A percentile compares a stretch with the other conserved stretches of the same genome.
Conservation (phyloP, 31 red algal genomes). For the Endocladia muricata region DNA sequence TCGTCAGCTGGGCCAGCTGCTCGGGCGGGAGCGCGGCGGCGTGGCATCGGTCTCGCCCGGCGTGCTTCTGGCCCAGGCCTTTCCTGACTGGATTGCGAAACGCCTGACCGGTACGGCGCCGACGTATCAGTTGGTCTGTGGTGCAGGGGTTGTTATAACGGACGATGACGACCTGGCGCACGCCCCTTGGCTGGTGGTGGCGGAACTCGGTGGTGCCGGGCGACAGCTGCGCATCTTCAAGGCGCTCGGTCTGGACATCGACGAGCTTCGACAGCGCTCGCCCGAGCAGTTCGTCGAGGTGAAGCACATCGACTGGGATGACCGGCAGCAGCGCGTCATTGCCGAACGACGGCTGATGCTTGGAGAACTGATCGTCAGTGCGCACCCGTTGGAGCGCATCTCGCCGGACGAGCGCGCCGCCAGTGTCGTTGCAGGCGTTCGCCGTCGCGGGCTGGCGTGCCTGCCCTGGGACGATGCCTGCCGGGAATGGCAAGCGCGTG, state of each 20-base stretch:
- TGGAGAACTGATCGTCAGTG: neutral
- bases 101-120: neutral
- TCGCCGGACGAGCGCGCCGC: neutral
- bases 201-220: neutral
- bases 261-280: neutral
- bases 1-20: too few species aligned
- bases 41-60: too few species aligned
- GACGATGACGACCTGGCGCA: neutral
- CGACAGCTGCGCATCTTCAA: neutral
- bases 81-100: conserved; percentile 4
- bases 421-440: neutral
- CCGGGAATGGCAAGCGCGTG: neutral
- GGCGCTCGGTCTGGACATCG: neutral
- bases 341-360: neutral
- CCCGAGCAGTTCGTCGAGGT: neutral
- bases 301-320: conserved; percentile 1
- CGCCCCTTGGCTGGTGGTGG: neutral
- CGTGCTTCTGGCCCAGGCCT: conserved; percentile 5
- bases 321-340: neutral
- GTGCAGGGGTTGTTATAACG: neutral
- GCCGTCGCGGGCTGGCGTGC: neutral
- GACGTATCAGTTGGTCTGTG: neutral
- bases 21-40: too few species aligned
- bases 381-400: neutral
- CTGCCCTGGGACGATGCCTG: neutral